Evolutionary conservation across 441 rosid species (phyloP).

Genomic region (Sinapis alba): DNA sequence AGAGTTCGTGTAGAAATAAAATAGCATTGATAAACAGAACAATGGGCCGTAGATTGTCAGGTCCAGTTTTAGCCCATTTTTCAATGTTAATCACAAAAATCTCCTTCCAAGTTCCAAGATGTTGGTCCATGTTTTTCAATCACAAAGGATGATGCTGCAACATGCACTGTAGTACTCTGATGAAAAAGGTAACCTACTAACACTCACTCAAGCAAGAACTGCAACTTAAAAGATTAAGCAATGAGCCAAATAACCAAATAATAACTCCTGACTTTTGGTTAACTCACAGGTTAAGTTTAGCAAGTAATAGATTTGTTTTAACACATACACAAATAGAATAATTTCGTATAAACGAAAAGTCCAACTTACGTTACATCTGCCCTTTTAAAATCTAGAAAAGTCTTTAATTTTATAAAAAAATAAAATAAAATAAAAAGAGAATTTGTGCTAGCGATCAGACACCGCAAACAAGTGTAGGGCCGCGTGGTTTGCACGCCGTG

Average conservation of each 20-base stretch:
- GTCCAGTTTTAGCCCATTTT: not conserved
- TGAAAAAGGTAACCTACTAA: not conserved
- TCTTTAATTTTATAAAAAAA: not conserved
- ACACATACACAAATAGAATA: not conserved
- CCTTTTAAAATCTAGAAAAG: not conserved
- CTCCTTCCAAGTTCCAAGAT: not conserved
- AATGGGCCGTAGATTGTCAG: not conserved
- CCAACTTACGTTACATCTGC: not conserved
- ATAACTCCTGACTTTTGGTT: not conserved
- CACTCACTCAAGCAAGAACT: not conserved
- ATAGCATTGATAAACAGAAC: not conserved
- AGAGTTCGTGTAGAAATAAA: not conserved
- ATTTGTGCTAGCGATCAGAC: constrained; percentile 3
- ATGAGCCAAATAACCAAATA: not conserved
- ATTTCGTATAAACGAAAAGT: not conserved
- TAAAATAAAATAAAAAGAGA: not conserved
- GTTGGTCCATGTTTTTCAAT: not conserved
- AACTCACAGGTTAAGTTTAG: not conserved
- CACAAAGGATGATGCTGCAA: not conserved
- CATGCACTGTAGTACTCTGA: not conserved
- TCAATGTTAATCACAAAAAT: not conserved
- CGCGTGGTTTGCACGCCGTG: constrained; percentile 40
- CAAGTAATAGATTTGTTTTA: not conserved
- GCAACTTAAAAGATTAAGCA: not conserved
- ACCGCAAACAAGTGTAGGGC: constrained; percentile 26